A percentile compares a stretch with the other conserved stretches of the same genome.
Conservation (phyloP, 169 alveolate species). For the Cryptosporidium felis region DNA sequence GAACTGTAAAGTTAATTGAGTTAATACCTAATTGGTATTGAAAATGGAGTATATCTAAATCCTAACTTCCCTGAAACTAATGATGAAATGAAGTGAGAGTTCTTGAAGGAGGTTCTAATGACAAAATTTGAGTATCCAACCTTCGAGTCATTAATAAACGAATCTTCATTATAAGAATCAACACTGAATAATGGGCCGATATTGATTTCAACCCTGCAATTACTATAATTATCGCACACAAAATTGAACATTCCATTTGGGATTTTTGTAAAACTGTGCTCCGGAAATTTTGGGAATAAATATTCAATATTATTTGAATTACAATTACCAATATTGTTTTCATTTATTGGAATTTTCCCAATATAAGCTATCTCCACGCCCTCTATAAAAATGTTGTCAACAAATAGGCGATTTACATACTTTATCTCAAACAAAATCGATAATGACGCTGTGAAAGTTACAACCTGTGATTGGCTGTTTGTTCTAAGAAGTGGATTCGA, state of each 20-base stretch:
- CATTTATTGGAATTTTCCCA: slow-evolving; percentile 17
- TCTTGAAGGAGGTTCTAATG: slow-evolving; percentile 17
- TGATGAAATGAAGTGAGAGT: slow-evolving; percentile 11
- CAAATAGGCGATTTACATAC: slow-evolving; percentile 24
- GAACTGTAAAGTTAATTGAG: background rate
- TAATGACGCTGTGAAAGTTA: slow-evolving; percentile 22
- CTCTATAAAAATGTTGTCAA: slow-evolving; percentile 20
- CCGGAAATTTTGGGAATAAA: slow-evolving; percentile 25
- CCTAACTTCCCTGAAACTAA: slow-evolving; percentile 56
- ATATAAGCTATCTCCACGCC: slow-evolving; percentile 55
- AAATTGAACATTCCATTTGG: slow-evolving; percentile 37
- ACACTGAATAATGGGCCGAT: background rate
- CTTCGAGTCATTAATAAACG: slow-evolving; percentile 28
- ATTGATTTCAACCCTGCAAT: slow-evolving; percentile 22
- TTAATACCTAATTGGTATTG: slow-evolving; percentile 30
- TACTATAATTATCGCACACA: slow-evolving; percentile 29
- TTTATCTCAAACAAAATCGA: slow-evolving; percentile 40
- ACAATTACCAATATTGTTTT: background rate
- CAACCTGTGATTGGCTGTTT: background rate
- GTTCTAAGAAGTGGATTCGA: slow-evolving; percentile 35
- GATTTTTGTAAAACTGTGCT: background rate
- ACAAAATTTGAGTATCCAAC: slow-evolving; percentile 61
- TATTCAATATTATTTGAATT: slow-evolving; percentile 33
- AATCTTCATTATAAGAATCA: background rate
- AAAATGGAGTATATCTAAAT: slow-evolving; percentile 33